These are phyloP conservation scores for Microstegium vimineum DNA, from an alignment of 176 grass and related monocot species.

Conservation along the genomic window DNA sequence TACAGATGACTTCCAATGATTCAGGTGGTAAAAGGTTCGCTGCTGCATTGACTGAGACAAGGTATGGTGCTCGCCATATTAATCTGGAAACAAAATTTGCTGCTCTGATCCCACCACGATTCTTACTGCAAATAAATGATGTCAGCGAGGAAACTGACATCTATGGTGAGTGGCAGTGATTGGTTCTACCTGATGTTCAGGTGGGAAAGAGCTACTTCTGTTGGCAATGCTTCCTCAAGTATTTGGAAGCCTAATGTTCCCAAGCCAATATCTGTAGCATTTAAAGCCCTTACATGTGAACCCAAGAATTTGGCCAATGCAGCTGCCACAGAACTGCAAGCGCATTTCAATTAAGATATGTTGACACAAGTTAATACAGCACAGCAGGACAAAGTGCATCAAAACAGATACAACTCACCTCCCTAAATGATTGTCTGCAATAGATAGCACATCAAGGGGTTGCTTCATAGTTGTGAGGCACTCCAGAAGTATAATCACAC, in stretches of 20 bases:
- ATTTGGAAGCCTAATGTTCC: conserved; percentile 55
- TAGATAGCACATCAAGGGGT: conserved; percentile 61
- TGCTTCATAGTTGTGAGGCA: conserved; percentile 48
- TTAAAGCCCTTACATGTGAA: conserved; percentile 51
- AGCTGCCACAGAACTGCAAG: conserved; percentile 45
- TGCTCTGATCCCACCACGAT: conserved; percentile 43
- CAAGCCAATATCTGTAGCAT: conserved; percentile 54
- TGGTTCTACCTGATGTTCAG: conserved; percentile 66
- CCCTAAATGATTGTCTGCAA: conserved; percentile 81
- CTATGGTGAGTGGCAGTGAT: not conserved
- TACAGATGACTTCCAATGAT: conserved; percentile 47
- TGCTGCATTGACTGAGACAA: conserved; percentile 40
- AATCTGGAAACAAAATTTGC: conserved; percentile 42
- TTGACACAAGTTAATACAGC: not conserved
- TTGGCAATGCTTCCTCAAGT: conserved; percentile 53
- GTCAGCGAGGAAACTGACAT: not conserved
- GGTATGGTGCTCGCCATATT: conserved; percentile 41
- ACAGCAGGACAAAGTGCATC: not conserved
- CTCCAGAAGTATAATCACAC: conserved; percentile 64
- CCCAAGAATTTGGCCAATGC: conserved; percentile 55
- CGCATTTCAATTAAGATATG: not conserved
- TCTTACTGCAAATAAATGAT: conserved; percentile 43
- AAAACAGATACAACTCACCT: conserved; percentile 39
- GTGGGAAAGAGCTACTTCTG: conserved; percentile 30
- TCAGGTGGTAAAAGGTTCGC: conserved; percentile 47